Evolutionary conservation across 2,329 filamentous ascomycete species (phyloP), one percentile per base, ranked within the genome.

Genomic region (Leptoxyphium fumago): DNA sequence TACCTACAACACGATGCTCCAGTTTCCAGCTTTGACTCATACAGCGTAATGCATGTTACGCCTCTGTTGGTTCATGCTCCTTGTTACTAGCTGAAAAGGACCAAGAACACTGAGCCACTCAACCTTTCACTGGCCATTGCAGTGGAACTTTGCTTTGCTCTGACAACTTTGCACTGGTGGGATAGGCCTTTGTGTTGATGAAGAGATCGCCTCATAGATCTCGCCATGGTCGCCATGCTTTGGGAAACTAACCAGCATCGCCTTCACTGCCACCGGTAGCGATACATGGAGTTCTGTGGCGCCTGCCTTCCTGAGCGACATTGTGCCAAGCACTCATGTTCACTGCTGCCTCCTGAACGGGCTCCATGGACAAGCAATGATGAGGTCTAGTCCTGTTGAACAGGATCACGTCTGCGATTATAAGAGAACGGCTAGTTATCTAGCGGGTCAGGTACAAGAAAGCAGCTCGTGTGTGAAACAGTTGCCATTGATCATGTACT

Each of bases 41-140:
- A 70, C 70, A 72, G 28, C 69, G 50, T 43, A 73, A 47, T 1
- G 67, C 67, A 48, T 61, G 60, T 47, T 71, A 67, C 0, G 61
- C 58, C 45, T 65, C 54, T 0, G 64, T 67, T 29, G 73, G 28
- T 1, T 60, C 58, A 48, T 68, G 60, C 21, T 52, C 66, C 64
- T 55, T 0, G 60, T 55, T 17, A 56, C 57, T 1, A 59, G 50
- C 42, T 62, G 55, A 28, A 70, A 46, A 13, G 62, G 45, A 40
- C 68, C 65, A 38, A 72, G 47, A 5, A 65, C 67, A 43, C 64
- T 58, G 43, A 71, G 69, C 46, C 65, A 64, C 15, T 50, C 45
- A 28, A 66, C 61, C 43, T 66, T 62, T 60, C 60, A 67, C 49
- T 67, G 72, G 18, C 59, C 59, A 11, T 14, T 55, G 21, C 56